Conservation (phyloP, 2,329 filamentous ascomycete species). For the Emydomyces testavorans region DNA sequence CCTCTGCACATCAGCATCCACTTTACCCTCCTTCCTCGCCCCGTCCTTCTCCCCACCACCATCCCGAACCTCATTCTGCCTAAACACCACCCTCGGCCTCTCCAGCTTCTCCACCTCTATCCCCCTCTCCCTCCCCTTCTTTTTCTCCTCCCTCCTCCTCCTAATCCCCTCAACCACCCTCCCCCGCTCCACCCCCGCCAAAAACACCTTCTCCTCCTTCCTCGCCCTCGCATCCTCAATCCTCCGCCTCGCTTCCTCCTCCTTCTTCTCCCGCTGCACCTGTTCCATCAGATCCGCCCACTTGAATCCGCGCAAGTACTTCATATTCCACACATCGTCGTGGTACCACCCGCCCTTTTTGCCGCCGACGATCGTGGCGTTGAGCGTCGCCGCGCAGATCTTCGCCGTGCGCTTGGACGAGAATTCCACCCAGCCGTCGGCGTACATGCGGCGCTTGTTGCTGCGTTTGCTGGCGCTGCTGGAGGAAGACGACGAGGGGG, state of each 20-base stretch:
- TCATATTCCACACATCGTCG: slow-evolving; percentile 39
- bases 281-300: slow-evolving; percentile 39
- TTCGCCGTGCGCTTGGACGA: slow-evolving; percentile 37
- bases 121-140: slow-evolving; percentile 20
- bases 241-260: slow-evolving; percentile 32
- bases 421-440: slow-evolving; percentile 40
- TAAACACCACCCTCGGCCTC: slow-evolving; percentile 28
- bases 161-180: slow-evolving; percentile 35
- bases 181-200: slow-evolving; percentile 33
- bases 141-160: slow-evolving; percentile 35
- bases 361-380: slow-evolving; percentile 35
- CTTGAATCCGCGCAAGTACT: slow-evolving; percentile 34
- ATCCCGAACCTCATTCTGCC: slow-evolving; percentile 32
- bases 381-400: slow-evolving; percentile 36
- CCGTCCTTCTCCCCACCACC: slow-evolving; percentile 14
- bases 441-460: slow-evolving; percentile 34
- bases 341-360: slow-evolving; percentile 37
- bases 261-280: slow-evolving; percentile 32
- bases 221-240: slow-evolving; percentile 34
- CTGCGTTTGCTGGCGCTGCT: slow-evolving; percentile 20
- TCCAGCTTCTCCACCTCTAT: slow-evolving; percentile 16
- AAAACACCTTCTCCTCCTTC: slow-evolving; percentile 36
- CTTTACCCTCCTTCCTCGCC: slow-evolving; percentile 20
- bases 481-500: slow-evolving; percentile 17
- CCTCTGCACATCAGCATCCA: slow-evolving; percentile 31